These are phyloP conservation scores for Mycena pura DNA, from an alignment of 768 basidiomycete species.

Conservation along the genomic window DNA sequence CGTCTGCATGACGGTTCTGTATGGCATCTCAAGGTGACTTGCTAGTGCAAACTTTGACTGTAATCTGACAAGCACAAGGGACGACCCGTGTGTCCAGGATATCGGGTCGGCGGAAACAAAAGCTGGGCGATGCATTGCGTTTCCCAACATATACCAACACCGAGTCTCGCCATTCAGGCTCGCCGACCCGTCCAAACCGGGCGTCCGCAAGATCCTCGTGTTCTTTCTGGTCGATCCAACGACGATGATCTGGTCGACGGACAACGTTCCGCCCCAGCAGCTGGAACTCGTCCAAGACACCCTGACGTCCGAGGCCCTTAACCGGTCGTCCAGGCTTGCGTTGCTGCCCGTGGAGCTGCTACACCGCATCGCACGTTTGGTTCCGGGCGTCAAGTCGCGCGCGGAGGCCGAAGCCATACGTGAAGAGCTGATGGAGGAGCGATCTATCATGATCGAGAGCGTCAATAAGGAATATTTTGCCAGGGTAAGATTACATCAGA, in stretches of 20 bases:
- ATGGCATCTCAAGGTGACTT: conserved; percentile 11
- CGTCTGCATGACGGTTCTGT: conserved; percentile 8
- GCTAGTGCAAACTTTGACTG: not conserved
- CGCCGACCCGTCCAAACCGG: conserved; percentile 41
- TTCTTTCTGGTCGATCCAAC: conserved; percentile 48
- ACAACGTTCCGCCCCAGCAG: conserved; percentile 37
- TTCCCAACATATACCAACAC: conserved; percentile 41
- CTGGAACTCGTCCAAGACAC: conserved; percentile 21
- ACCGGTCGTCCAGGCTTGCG: conserved; percentile 7
- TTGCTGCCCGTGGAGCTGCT: conserved; percentile 9
- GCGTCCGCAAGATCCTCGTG: conserved; percentile 47
- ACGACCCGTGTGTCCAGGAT: conserved; percentile 19
- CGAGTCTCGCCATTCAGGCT: conserved; percentile 42
- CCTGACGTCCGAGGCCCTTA: not conserved
- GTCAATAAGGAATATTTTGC: conserved; percentile 9
- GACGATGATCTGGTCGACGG: conserved; percentile 32
- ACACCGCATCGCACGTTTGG: not conserved
- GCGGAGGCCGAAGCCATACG: conserved; percentile 32
- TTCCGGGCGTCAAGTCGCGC: conserved; percentile 29
- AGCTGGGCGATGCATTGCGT: conserved; percentile 32
- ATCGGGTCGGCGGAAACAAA: conserved; percentile 30
- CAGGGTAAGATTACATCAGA: not conserved
- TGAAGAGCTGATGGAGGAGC: conserved; percentile 40
- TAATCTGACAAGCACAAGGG: not conserved
- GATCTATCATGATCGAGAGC: conserved; percentile 26